Conservation (phyloP, 768 basidiomycete species). For the Xerocomellus chrysenteron region DNA sequence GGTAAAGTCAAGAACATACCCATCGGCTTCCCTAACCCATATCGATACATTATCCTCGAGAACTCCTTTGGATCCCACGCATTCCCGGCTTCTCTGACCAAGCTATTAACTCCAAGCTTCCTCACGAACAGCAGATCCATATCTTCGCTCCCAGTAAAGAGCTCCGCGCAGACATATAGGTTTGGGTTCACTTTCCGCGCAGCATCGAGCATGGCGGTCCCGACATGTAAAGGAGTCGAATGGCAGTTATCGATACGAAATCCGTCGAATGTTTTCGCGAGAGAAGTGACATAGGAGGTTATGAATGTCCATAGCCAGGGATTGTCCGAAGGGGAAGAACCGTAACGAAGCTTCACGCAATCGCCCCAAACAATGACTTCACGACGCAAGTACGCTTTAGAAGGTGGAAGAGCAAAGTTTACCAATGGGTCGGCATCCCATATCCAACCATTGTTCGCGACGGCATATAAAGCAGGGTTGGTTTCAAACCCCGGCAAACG, state of each 20-base stretch:
- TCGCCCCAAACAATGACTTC: constrained; percentile 98
- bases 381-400: constrained; percentile 92
- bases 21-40: constrained; percentile 91
- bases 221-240: constrained; percentile 95
- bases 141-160: constrained; percentile 95
- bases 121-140: constrained; percentile 92
- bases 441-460: constrained; percentile 99
- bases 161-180: constrained; percentile 94
- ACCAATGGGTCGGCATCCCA: constrained; percentile 93
- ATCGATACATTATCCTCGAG: constrained; percentile 83
- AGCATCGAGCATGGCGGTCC: constrained; percentile 89
- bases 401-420: constrained; percentile 90
- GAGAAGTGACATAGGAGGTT: constrained; percentile 73
- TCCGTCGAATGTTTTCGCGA: constrained; percentile 87
- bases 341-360: constrained; percentile 97
- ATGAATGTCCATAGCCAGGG: constrained; percentile 96
- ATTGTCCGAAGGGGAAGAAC: constrained; percentile 72
- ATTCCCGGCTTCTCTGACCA: constrained; percentile 95
- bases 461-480: constrained; percentile 57
- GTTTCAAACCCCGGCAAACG: constrained; percentile 63
- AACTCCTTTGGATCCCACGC: constrained; percentile 87
- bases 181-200: constrained; percentile 87
- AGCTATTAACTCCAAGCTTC: constrained; percentile 87
- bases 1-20: constrained; percentile 45
- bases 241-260: constrained; percentile 99